Conservation (phyloP, 306 rosid genomes). For the Chamaecrista fasciculata region DNA sequence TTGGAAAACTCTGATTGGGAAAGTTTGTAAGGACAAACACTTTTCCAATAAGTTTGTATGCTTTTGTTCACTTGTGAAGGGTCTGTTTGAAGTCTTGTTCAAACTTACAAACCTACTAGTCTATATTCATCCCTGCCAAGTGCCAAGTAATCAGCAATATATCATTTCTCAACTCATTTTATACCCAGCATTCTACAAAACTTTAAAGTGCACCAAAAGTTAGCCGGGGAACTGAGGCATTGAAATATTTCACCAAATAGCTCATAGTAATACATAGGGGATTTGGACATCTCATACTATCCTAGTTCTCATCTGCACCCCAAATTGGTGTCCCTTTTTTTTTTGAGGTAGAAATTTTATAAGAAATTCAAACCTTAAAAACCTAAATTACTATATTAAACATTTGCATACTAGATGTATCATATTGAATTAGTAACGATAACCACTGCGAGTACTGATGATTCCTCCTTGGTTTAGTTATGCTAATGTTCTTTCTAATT, state of each 20-base stretch:
- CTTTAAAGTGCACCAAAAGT: not conserved
- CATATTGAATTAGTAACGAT: not conserved
- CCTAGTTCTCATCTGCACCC: no score
- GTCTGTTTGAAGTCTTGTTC: not conserved
- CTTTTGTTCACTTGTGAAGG: not conserved
- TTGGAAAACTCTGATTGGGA: not conserved
- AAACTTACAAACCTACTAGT: no score
- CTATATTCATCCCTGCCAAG: not conserved
- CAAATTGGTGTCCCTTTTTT: no score
- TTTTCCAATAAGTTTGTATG: not conserved
- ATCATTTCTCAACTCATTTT: not conserved
- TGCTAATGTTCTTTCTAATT: not conserved
- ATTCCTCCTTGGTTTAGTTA: conserved; percentile 30
- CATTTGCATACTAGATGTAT: not conserved
- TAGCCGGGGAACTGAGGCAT: no score
- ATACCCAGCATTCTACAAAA: not conserved
- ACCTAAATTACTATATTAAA: not conserved
- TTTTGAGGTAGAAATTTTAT: conserved; percentile 1
- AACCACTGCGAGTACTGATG: not conserved
- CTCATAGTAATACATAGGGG: no score
- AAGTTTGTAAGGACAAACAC: not conserved
- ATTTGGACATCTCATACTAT: no score
- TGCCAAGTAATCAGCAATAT: not conserved
- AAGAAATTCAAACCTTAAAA: not conserved
- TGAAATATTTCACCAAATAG: no score